Conservation (phyloP, 768 basidiomycete genomes). For the Suillus occidentalis region DNA sequence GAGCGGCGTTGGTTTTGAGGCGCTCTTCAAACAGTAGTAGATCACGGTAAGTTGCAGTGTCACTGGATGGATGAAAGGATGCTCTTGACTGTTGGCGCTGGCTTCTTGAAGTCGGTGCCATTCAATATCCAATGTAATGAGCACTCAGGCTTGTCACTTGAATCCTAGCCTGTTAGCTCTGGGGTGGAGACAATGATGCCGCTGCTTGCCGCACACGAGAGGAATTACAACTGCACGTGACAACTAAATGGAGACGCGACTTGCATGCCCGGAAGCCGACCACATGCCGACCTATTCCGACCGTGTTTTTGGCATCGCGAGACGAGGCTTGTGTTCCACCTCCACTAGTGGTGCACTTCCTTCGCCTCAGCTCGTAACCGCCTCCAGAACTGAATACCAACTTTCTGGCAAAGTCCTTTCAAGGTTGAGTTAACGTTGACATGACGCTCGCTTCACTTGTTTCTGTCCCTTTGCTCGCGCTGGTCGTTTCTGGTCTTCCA, state of each 20-base stretch:
- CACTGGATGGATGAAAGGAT: conserved; percentile 63
- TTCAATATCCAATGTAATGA: conserved; percentile 8
- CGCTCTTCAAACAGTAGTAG: conserved; percentile 92
- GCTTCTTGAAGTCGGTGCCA: conserved; percentile 27
- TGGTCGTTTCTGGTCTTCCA: conserved; percentile 45
- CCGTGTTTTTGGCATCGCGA: neutral
- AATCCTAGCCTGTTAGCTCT: neutral
- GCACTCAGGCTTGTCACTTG: neutral
- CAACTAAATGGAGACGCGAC: conserved; percentile 5
- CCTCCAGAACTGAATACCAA: neutral
- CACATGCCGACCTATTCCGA: neutral
- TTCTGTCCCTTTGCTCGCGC: conserved; percentile 41
- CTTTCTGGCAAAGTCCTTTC: neutral
- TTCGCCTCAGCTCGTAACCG: neutral
- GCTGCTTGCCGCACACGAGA: too few species aligned
- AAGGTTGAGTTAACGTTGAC: too few species aligned
- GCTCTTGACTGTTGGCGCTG: conserved; percentile 29
- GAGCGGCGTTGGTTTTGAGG: conserved; percentile 91
- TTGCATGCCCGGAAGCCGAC: neutral
- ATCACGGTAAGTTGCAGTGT: conserved; percentile 81
- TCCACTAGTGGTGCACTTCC: neutral
- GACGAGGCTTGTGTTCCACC: neutral
- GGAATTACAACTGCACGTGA: neutral
- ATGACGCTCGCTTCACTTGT: conserved; percentile 42
- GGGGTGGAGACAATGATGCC: neutral